Conservation (phyloP, 1,139 yeast species). For the Taphrina flavorubra region DNA sequence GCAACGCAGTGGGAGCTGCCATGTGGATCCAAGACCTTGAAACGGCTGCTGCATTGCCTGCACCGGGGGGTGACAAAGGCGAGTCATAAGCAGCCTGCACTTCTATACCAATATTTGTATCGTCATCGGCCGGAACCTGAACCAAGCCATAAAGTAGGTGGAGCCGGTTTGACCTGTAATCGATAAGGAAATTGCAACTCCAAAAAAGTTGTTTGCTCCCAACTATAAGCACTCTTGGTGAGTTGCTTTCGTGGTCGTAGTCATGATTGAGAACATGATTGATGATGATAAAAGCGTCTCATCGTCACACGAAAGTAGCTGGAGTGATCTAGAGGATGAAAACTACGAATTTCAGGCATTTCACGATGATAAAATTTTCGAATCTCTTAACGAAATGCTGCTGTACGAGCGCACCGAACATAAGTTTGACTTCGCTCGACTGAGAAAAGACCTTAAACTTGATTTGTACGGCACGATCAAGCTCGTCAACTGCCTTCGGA, state of each 20-base stretch:
- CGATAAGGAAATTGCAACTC: neutral
- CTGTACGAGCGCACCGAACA: constrained; percentile 44
- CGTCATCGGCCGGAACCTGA: too few relatives aligned
- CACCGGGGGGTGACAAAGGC: neutral
- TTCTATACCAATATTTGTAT: too few relatives aligned
- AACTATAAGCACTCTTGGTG: neutral
- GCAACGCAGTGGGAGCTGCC: constrained; percentile 23
- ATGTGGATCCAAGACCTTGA: constrained; percentile 29
- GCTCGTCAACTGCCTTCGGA: constrained; percentile 48
- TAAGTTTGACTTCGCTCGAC: constrained; percentile 45
- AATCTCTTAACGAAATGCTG: constrained; percentile 40
- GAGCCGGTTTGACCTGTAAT: neutral
- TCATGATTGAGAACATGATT: neutral
- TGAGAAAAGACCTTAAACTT: constrained; percentile 41
- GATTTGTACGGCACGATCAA: constrained; percentile 48
- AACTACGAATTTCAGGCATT: constrained; percentile 19
- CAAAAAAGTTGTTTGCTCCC: neutral
- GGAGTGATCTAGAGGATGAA: constrained; percentile 38
- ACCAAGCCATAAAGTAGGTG: neutral
- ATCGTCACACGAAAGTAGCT: constrained; percentile 33
- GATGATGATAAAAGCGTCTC: constrained; percentile 19
- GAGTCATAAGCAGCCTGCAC: neutral
- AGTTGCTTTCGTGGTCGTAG: too few relatives aligned
- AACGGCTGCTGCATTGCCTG: neutral
- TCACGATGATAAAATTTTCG: constrained; percentile 30